These are phyloP conservation scores for Eucalyptus coolabah DNA, from an alignment of 345 rosid genomes.

Conservation along the genomic window DNA sequence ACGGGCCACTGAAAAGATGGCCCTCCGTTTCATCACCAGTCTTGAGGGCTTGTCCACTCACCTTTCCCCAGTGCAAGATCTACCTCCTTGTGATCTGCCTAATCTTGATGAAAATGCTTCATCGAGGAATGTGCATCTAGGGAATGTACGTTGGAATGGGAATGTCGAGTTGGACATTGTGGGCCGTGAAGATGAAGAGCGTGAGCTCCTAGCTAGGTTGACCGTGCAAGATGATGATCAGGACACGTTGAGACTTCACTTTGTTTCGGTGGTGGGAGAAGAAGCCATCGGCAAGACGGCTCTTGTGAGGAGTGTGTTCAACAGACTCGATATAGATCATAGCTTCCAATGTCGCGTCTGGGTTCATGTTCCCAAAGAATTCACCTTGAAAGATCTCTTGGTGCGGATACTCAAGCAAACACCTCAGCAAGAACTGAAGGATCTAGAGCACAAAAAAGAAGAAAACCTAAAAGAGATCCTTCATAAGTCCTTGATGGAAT, in stretches of 20 bases:
- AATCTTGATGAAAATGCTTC: not conserved
- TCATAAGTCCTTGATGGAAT: too few species aligned
- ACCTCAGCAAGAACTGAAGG: too few species aligned
- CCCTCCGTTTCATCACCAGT: not conserved
- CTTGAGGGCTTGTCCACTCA: not conserved
- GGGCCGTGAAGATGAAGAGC: not conserved
- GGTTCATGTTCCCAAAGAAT: too few species aligned
- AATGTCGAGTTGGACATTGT: not conserved
- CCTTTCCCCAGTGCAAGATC: not conserved
- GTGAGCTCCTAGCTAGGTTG: not conserved
- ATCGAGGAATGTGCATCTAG: not conserved
- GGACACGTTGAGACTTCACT: not conserved
- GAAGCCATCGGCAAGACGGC: too few species aligned
- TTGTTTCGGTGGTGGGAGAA: not conserved
- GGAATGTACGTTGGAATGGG: not conserved
- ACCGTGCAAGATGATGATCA: not conserved
- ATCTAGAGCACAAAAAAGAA: too few species aligned
- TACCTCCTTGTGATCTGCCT: rapidly evolving
- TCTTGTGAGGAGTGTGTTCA: too few species aligned
- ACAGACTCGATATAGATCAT: too few species aligned
- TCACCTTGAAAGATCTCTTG: too few species aligned
- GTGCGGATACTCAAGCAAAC: too few species aligned
- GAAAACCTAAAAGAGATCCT: too few species aligned
- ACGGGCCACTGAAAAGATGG: not conserved
- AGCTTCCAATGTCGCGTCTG: too few species aligned